phyloP scores from a whole-genome alignment of 2,329 filamentous ascomycete species.

The Monosporascus sp. region DNA sequence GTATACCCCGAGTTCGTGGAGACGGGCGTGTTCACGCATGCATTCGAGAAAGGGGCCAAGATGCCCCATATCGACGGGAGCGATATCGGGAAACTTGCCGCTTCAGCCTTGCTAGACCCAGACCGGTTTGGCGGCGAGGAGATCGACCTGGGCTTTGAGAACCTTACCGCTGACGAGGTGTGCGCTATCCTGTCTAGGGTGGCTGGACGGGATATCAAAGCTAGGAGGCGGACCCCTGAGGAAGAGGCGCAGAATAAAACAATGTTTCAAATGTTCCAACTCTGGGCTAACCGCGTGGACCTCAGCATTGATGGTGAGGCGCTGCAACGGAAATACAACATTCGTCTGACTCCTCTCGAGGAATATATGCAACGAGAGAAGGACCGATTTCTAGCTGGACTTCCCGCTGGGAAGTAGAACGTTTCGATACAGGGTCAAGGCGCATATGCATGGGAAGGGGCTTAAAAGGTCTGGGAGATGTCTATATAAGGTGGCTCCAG shows the following conservation, averaged over 20 bases:
- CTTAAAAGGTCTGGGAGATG: no score
- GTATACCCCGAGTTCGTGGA: background rate
- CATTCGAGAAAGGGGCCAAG: background rate
- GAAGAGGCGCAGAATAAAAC: background rate
- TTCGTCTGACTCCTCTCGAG: background rate
- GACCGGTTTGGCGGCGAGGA: background rate
- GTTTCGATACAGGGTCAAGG: no score
- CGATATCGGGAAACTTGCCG: background rate
- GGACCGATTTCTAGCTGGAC: background rate
- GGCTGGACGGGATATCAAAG: background rate
- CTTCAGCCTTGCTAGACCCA: background rate
- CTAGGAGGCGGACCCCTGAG: background rate
- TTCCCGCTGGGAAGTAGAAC: background rate
- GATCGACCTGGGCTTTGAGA: background rate
- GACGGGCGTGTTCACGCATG: background rate
- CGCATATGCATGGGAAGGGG: no score
- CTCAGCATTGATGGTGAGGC: background rate
- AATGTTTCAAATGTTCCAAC: background rate
- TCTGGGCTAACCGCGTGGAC: background rate
- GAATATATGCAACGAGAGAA: background rate
- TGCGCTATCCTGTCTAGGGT: background rate
- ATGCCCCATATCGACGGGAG: background rate
- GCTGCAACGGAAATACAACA: background rate
- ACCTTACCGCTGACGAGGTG: background rate
- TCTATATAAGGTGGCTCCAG: no score